A percentile compares a stretch with the other conserved stretches of the same genome.
Evolutionary conservation across 495 filamentous ascomycete species (phyloP).

Genomic region (Pseudevernia furfuracea): DNA sequence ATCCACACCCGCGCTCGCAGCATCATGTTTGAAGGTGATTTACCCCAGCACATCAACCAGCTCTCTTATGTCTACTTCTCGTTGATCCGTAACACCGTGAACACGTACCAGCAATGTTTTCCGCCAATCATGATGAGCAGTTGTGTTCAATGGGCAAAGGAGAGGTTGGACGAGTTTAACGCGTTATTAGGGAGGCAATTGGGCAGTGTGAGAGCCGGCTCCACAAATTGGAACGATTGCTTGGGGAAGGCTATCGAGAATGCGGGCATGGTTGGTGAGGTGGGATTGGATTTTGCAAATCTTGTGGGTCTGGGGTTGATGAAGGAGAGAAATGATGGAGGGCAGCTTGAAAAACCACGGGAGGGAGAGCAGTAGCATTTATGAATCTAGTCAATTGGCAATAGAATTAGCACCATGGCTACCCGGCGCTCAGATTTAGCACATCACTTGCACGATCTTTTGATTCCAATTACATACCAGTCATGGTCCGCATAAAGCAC

Average conservation of each 20-base stretch:
- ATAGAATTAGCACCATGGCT: neutral
- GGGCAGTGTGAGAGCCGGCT: conserved; percentile 63
- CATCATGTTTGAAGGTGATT: conserved; percentile 88
- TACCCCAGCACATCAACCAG: conserved; percentile 87
- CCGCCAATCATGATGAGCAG: conserved; percentile 78
- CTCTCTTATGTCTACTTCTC: conserved; percentile 96
- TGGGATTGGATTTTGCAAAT: conserved; percentile 83
- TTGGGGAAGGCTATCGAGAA: conserved; percentile 74
- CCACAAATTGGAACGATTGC: conserved; percentile 70
- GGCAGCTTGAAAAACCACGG: neutral
- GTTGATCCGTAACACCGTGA: conserved; percentile 82
- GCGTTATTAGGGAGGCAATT: conserved; percentile 71
- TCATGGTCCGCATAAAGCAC: conserved; percentile 94
- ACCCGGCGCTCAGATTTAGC: neutral
- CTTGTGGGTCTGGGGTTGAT: conserved; percentile 42
- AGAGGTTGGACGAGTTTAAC: conserved; percentile 86
- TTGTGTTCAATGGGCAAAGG: conserved; percentile 93
- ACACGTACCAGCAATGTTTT: conserved; percentile 83
- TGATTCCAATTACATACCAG: neutral
- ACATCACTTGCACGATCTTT: neutral
- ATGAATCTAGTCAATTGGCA: neutral
- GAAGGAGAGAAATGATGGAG: conserved; percentile 12
- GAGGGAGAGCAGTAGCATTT: neutral
- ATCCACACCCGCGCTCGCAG: conserved; percentile 76
- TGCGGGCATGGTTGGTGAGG: conserved; percentile 69